These are phyloP conservation scores for Gomphus sp. DNA, from an alignment of 1,284 basidiomycete genomes.

Conservation along the genomic window DNA sequence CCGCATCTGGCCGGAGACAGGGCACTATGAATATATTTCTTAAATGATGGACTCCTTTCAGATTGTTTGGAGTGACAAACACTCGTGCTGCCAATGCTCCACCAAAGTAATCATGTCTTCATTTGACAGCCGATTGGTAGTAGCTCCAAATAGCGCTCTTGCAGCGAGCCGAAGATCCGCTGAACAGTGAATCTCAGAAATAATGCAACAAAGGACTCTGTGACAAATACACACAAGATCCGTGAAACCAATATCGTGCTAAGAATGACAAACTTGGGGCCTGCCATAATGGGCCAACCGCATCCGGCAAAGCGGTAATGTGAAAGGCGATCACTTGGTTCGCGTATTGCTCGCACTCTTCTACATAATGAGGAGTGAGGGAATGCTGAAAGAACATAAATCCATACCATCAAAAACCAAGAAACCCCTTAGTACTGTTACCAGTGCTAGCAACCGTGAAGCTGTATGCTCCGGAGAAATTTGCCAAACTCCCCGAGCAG, in stretches of 20 bases:
- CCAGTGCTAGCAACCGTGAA: slow-evolving; percentile 54
- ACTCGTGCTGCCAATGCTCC: slow-evolving; percentile 58
- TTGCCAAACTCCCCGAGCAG: slow-evolving; percentile 47
- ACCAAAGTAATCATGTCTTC: slow-evolving; percentile 52
- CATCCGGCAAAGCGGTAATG: slow-evolving; percentile 52
- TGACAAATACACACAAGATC: slow-evolving; percentile 42
- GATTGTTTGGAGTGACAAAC: slow-evolving; percentile 31
- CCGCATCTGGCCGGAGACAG: slow-evolving; percentile 44
- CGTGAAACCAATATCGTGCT: slow-evolving; percentile 67
- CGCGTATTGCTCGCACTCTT: slow-evolving; percentile 57
- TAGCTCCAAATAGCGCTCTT: slow-evolving; percentile 66
- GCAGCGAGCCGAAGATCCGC: slow-evolving; percentile 72
- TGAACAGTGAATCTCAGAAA: slow-evolving; percentile 11
- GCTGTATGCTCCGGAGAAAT: slow-evolving; percentile 66
- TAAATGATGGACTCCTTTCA: slow-evolving; percentile 12
- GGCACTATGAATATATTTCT: slow-evolving; percentile 49
- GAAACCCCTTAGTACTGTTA: slow-evolving; percentile 60
- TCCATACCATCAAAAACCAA: slow-evolving; percentile 58
- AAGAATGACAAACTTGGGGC: slow-evolving; percentile 65
- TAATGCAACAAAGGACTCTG: neutral
- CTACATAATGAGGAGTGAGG: slow-evolving; percentile 12
- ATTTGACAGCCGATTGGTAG: slow-evolving; percentile 57
- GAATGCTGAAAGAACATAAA: neutral
- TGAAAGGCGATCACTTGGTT: slow-evolving; percentile 74
- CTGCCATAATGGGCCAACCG: slow-evolving; percentile 49